Conservation (phyloP, 768 basidiomycete species). For the Rhodosporidiobolus odoratus region DNA sequence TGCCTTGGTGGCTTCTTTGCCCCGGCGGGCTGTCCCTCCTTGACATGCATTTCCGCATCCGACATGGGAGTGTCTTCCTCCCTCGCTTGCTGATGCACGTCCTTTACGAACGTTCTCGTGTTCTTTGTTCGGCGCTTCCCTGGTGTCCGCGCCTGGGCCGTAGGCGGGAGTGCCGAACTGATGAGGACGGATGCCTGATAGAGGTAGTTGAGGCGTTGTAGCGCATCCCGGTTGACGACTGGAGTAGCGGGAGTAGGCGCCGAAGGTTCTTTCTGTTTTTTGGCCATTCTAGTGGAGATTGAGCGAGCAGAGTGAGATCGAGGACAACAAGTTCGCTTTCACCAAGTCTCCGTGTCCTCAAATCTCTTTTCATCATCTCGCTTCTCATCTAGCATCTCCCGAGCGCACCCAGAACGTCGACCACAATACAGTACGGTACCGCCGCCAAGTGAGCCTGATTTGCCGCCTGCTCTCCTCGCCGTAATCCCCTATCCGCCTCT, state of each 20-base stretch:
- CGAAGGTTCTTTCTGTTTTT: slow-evolving; percentile 62
- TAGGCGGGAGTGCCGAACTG: slow-evolving; percentile 59
- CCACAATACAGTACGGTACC: too few species aligned
- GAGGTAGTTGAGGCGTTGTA: slow-evolving; percentile 77
- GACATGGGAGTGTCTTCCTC: too few species aligned
- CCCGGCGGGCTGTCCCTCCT: not conserved
- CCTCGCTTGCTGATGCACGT: not conserved
- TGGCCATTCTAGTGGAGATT: slow-evolving; percentile 55
- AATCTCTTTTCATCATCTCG: not conserved
- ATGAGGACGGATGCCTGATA: slow-evolving; percentile 51
- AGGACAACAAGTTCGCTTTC: not conserved
- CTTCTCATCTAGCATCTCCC: too few species aligned
- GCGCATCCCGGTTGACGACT: slow-evolving; percentile 64
- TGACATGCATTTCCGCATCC: not conserved
- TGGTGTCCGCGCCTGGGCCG: not conserved
- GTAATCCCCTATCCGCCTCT: too few species aligned
- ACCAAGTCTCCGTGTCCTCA: not conserved
- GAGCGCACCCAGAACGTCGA: too few species aligned
- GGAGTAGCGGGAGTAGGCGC: slow-evolving; percentile 45
- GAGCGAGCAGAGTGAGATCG: not conserved
- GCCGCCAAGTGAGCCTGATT: too few species aligned
- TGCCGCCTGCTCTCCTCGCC: too few species aligned
- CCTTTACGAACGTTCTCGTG: not conserved
- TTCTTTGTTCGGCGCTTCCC: not conserved
- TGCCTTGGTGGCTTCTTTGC: not conserved